A percentile compares a stretch with the other conserved stretches of the same genome.
phyloP scores from a whole-genome alignment of 345 rosid genomes.

The Murraya koenigii region DNA sequence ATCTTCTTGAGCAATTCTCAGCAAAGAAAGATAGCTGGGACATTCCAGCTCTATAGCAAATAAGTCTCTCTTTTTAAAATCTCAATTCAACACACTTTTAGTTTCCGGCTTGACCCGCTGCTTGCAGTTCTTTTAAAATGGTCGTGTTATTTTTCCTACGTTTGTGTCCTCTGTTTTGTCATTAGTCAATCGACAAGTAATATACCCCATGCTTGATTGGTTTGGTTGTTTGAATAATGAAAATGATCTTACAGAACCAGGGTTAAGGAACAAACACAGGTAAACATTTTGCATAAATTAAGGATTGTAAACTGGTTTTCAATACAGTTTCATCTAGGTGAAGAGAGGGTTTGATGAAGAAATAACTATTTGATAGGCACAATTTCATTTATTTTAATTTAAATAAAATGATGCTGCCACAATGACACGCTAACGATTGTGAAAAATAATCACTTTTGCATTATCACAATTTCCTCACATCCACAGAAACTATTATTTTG shows the following conservation, averaged over 20 bases:
- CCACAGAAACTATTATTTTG: slow-evolving; percentile 5
- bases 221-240: too few relatives aligned
- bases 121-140: not conserved
- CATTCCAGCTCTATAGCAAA: not conserved
- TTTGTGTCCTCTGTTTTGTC: not conserved
- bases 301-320: too few relatives aligned
- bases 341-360: not conserved
- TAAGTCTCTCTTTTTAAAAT: not conserved
- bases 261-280: too few relatives aligned
- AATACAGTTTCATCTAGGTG: too few relatives aligned
- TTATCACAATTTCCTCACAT: not conserved
- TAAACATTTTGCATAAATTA: too few relatives aligned
- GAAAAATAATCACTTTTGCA: not conserved
- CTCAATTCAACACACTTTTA: not conserved
- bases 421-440: not conserved
- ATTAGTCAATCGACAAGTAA: not conserved
- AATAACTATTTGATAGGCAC: not conserved
- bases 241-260: too few relatives aligned
- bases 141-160: not conserved
- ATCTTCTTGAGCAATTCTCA: not conserved
- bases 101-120: not conserved
- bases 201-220: too few relatives aligned
- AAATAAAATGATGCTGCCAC: not conserved
- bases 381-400: not conserved
- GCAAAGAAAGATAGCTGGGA: not conserved